Conservation (phyloP, 305 asterid genomes). For the Fraxinus latifolia region DNA sequence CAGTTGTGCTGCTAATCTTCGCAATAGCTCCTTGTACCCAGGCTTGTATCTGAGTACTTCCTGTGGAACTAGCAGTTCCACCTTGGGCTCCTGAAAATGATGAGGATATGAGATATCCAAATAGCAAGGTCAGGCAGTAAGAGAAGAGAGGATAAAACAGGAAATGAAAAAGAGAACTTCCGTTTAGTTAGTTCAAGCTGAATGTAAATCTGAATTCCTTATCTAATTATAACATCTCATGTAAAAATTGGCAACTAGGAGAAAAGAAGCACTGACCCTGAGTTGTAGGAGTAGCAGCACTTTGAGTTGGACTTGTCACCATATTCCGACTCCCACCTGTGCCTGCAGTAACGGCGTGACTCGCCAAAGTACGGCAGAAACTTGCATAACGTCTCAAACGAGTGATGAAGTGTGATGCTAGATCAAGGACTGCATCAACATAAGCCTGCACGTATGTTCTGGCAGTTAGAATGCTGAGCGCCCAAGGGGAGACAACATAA, state of each 20-base stretch:
- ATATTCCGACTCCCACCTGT: slow-evolving; percentile 88
- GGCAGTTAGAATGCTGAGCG: slow-evolving; percentile 31
- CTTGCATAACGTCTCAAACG: slow-evolving; percentile 97
- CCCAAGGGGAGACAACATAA: neutral
- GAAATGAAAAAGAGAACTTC: neutral
- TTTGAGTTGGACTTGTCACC: slow-evolving; percentile 89
- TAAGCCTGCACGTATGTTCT: slow-evolving; percentile 60
- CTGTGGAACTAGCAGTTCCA: slow-evolving; percentile 81
- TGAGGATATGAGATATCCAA: neutral
- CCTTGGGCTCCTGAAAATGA: slow-evolving; percentile 60
- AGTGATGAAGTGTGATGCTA: slow-evolving; percentile 96
- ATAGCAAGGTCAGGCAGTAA: slow-evolving; percentile 19
- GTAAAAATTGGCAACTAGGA: slow-evolving; percentile 20
- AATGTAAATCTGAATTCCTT: neutral
- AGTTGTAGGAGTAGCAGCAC: slow-evolving; percentile 61
- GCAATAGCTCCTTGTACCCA: slow-evolving; percentile 99
- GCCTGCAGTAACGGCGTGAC: slow-evolving; percentile 93
- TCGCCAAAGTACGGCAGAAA: slow-evolving; percentile 97
- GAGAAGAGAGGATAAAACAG: slow-evolving; percentile 8
- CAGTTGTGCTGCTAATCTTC: slow-evolving; percentile 82
- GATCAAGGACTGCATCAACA: slow-evolving; percentile 96
- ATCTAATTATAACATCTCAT: neutral
- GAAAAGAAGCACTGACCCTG: slow-evolving; percentile 55
- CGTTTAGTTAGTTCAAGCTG: neutral
- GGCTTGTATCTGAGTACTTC: slow-evolving; percentile 89